These are phyloP conservation scores for Candida suzukii DNA, from an alignment of 805 yeast species.

Conservation along the genomic window DNA sequence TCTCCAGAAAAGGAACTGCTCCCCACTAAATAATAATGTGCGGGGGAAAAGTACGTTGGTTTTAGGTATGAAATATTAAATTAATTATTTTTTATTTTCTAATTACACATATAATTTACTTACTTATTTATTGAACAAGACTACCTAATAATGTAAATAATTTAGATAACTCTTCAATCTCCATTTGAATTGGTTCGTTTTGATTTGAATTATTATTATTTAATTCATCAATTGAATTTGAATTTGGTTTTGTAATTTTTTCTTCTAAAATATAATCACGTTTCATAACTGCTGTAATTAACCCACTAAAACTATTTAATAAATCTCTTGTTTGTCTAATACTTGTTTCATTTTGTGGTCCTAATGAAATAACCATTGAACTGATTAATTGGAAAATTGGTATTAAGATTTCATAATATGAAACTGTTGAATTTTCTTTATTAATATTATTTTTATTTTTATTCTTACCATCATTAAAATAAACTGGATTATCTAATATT, in stretches of 20 bases:
- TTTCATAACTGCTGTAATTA: slow-evolving; percentile 45
- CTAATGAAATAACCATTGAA: slow-evolving; percentile 66
- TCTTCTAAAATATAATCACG: slow-evolving; percentile 19
- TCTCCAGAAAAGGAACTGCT: no score
- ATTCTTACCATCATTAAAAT: slow-evolving; percentile 20
- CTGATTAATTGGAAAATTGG: slow-evolving; percentile 70
- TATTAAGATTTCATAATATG: slow-evolving; percentile 59
- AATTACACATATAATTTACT: no score
- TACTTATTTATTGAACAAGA: slow-evolving; percentile 7
- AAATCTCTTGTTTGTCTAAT: slow-evolving; percentile 45
- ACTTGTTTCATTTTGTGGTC: slow-evolving; percentile 63
- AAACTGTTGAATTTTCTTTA: slow-evolving; percentile 30
- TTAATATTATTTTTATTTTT: slow-evolving; percentile 4
- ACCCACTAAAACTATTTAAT: slow-evolving; percentile 41
- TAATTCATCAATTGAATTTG: neutral
- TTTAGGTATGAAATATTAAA: no score
- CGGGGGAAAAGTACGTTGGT: no score
- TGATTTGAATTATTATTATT: slow-evolving; percentile 2
- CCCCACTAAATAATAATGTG: no score
- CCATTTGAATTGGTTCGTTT: slow-evolving; percentile 8
- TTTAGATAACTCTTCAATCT: slow-evolving; percentile 16
- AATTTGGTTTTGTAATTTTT: neutral
- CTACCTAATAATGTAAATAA: slow-evolving; percentile 23
- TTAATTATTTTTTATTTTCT: no score
- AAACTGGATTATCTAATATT: slow-evolving; percentile 46